Evolutionary conservation across 139 green algal species (phyloP), one percentile per base, ranked within the genome.

Genomic region (Yamagishiella unicocca): DNA sequence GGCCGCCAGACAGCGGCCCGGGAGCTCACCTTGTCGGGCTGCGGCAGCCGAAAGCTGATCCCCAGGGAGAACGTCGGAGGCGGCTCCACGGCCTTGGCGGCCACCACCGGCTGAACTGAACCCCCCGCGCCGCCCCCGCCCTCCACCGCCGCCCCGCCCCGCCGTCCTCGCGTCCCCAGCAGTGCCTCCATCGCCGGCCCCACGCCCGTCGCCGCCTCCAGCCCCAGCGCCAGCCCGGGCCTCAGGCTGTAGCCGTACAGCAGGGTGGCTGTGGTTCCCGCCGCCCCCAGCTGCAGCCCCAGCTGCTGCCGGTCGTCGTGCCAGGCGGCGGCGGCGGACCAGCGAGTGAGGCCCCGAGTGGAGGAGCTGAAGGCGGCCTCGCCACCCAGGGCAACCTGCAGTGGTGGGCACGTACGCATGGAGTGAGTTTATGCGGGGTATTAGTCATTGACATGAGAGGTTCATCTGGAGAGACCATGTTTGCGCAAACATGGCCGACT

Each of bases 241-340:
- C 19, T 7, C 33, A 70, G 45, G 74, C 50, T 55, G 75, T 83
- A 83, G 33, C 75, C 75, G 75, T 83, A 83, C 75, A 83, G 53
- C 53, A 83, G 33, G 21, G 53, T 83, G 22, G 53, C 75, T 9
- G 46, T 83, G 3, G 10, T n/a, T 8, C 75, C 31, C 53, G 24
- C 35, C 22, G 6, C 73, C 3, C 21, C 17, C 14, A 83, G 75
- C 35, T 10, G 21, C 6, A 83, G 33, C 4, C 53, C 75, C 7
- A 83, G 6, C 31, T 84, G 77, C 55, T 84, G 77, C 17, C 25
- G 38, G 24, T 14, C 25, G 55, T 84, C 77, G 55, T 73, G 54
- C 77, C 77, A 84, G 7, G 37, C 77, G 37, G 77, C 77, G 7
- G 77, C 77, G 22, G 77, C 55, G 25, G 53, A 55, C 77, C 77